These are phyloP conservation scores for Ogataea saltuana DNA, from an alignment of 805 yeast species.

Conservation along the genomic window DNA sequence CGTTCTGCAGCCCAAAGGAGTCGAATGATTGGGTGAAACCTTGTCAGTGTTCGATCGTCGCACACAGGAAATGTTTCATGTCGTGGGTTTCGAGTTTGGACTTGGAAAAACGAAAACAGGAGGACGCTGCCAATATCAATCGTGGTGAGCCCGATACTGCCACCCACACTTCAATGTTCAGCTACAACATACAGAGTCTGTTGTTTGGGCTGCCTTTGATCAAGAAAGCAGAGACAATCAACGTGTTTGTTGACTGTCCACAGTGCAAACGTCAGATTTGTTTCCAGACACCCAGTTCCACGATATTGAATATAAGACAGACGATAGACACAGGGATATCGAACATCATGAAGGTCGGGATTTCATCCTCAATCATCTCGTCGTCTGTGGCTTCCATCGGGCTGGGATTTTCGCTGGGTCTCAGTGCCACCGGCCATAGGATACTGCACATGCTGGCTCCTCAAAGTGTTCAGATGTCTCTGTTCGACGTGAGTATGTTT, in stretches of 20 bases:
- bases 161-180: constrained; percentile 15
- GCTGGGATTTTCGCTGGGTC: constrained; percentile 22
- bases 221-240: constrained; percentile 22
- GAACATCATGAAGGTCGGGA: constrained; percentile 22
- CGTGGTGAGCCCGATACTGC: constrained; percentile 4
- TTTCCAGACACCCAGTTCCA: constrained; percentile 28
- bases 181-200: constrained; percentile 18
- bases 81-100: constrained; percentile 41
- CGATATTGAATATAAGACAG: constrained; percentile 16
- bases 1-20: constrained; percentile 31
- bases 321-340: constrained; percentile 17
- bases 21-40: constrained; percentile 46
- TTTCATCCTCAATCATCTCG: constrained; percentile 20
- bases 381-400: constrained; percentile 27
- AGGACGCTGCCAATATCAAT: constrained; percentile 4
- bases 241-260: constrained; percentile 37
- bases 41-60: constrained; percentile 45
- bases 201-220: constrained; percentile 21
- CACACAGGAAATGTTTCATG: constrained; percentile 46
- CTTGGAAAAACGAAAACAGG: constrained; percentile 21
- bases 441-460: constrained; percentile 34
- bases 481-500: constrained; percentile 28
- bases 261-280: constrained; percentile 38
- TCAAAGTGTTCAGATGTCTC: constrained; percentile 31
- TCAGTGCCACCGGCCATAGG: constrained; percentile 34